Evolutionary conservation across 306 rosid species (phyloP), one percentile per base, ranked within the genome.

Genomic region (Hippophae gyantsensis): DNA sequence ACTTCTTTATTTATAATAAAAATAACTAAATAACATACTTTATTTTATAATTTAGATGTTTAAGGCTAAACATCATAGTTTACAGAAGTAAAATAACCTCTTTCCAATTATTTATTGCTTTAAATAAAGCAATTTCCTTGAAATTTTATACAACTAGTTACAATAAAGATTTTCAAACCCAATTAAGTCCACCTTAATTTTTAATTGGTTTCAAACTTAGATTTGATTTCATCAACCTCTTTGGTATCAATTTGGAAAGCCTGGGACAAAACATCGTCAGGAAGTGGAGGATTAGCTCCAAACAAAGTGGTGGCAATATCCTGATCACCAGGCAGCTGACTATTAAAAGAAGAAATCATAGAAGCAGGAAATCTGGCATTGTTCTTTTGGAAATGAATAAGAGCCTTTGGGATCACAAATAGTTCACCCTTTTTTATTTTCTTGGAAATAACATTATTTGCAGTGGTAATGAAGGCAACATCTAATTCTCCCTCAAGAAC

Each of bases 231-330:
- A 0, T 52, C 61, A 6, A 74, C 27, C 11, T 56, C 10, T 0
- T 71, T 52, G 13, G 52, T 13, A 52, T 71, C 77, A 40, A 71
- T 64, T 26, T 67, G 80, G 67, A 74, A 74, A 6, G 77, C 74
- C 63, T 70, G 74, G n/a, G 78, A 47, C 10, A 79, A 78, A 48
- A 74, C 64, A 7, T 71, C 70, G 0, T 13, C 7, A 43, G 67
- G 56, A 5, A 68, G 67, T 3, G 72, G 72, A 6, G 83, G 83
- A 6, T 62, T 70, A 1, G 83, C 63, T 46, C 77, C 79, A 70
- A 78, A 78, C 56, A 79, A 58, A 10, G 77, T 25, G 26, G 67
- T 68, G 2, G 66, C 56, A 40, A 61, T 61, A 6, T 46, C n/a
- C 1, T 48, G 48, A 2, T 9, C 46, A 5, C 56, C 66, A 7